phyloP scores from a whole-genome alignment of 495 filamentous ascomycete species.

The Hyaloscypha hepaticicola region DNA sequence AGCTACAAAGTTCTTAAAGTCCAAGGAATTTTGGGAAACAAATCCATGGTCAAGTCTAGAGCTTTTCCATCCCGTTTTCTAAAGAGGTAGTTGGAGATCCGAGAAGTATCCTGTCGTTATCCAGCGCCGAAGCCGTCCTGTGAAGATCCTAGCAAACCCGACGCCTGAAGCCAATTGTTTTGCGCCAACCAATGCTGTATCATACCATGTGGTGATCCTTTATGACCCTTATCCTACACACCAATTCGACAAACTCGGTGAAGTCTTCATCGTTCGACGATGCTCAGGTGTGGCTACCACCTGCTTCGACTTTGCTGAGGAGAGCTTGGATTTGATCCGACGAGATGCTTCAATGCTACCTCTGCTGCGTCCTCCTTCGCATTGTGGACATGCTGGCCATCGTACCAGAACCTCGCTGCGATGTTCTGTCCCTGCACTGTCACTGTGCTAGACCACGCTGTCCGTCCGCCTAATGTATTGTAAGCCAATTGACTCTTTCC shows the following conservation, averaged over 20 bases:
- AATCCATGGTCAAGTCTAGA: conserved; percentile 18
- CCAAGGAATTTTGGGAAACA: neutral
- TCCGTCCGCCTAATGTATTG: conserved; percentile 69
- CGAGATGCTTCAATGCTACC: conserved; percentile 58
- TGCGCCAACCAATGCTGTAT: conserved; percentile 33
- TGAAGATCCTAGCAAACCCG: conserved; percentile 30
- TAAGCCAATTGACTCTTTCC: conserved; percentile 21
- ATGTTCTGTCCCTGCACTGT: conserved; percentile 54
- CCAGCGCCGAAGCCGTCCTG: conserved; percentile 30
- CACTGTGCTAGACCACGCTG: conserved; percentile 83
- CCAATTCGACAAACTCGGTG: conserved; percentile 11
- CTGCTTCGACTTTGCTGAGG: conserved; percentile 31
- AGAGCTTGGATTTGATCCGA: conserved; percentile 30
- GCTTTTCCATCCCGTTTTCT: conserved; percentile 21
- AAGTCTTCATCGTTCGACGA: conserved; percentile 7
- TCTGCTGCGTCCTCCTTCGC: conserved; percentile 90
- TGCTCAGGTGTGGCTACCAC: conserved; percentile 11
- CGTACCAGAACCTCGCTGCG: conserved; percentile 84
- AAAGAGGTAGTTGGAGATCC: conserved; percentile 11
- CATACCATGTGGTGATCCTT: conserved; percentile 26
- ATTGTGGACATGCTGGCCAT: conserved; percentile 81
- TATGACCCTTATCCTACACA: conserved; percentile 33
- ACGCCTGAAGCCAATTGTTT: conserved; percentile 30
- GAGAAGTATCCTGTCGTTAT: conserved; percentile 18
- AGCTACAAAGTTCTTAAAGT: neutral